Percentiles rank a stretch among this genome's conserved stretches.
These are phyloP conservation scores for Leccinum variicolor DNA, from an alignment of 768 basidiomycete species.

Conservation along the genomic window DNA sequence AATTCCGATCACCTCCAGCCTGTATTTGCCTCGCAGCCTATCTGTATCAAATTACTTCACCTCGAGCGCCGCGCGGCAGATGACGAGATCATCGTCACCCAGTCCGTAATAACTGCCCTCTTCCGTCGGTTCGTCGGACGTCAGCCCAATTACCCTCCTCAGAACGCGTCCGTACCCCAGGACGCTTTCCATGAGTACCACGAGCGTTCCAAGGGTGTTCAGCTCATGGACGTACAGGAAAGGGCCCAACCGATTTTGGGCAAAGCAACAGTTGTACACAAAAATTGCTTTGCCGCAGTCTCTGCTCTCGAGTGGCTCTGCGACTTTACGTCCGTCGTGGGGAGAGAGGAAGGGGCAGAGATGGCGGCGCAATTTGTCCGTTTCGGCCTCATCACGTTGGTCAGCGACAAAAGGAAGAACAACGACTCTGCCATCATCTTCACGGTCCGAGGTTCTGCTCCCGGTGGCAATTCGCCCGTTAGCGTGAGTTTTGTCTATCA, in stretches of 20 bases:
- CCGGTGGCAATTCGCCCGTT: slow-evolving; percentile 70
- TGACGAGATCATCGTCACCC: slow-evolving; percentile 96
- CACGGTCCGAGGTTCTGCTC: slow-evolving; percentile 80
- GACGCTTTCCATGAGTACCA: slow-evolving; percentile 74
- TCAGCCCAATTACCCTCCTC: slow-evolving; percentile 70
- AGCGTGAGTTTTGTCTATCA: slow-evolving; percentile 45
- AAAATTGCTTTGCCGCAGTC: slow-evolving; percentile 81
- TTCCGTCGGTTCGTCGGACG: slow-evolving; percentile 95
- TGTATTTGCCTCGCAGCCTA: slow-evolving; percentile 89
- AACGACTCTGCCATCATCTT: slow-evolving; percentile 93
- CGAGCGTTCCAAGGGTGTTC: slow-evolving; percentile 73
- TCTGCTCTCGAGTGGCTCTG: slow-evolving; percentile 94
- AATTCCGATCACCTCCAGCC: slow-evolving; percentile 87
- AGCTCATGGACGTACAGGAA: slow-evolving; percentile 69
- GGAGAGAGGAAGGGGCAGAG: slow-evolving; percentile 94
- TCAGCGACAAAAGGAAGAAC: slow-evolving; percentile 88
- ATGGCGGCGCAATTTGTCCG: slow-evolving; percentile 98
- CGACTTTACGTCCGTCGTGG: slow-evolving; percentile 95
- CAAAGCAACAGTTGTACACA: slow-evolving; percentile 44
- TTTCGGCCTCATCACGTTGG: slow-evolving; percentile 84
- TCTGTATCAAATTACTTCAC: slow-evolving; percentile 96
- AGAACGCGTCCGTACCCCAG: slow-evolving; percentile 40
- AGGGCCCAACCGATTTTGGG: slow-evolving; percentile 54
- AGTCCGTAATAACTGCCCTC: slow-evolving; percentile 89
- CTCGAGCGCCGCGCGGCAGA: slow-evolving; percentile 89